phyloP scores from a whole-genome alignment of 768 basidiomycete genomes.

The Lentinula detonsa region DNA sequence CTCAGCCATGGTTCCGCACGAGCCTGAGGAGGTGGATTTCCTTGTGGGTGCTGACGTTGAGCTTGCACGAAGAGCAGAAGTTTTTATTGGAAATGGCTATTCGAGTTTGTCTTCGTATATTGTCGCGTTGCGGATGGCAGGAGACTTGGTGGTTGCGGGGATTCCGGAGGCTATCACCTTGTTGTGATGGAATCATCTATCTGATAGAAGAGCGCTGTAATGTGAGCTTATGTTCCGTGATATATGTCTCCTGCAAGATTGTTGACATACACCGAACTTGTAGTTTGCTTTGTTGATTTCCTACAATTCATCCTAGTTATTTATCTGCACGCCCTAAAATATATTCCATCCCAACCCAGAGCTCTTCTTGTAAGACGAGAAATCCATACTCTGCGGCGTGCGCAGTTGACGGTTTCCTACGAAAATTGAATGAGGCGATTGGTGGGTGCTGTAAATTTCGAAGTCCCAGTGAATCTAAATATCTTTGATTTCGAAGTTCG shows the following conservation, averaged over 20 bases:
- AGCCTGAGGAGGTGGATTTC: constrained; percentile 36
- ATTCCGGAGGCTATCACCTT: not conserved
- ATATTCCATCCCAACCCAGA: not conserved
- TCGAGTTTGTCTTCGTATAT: constrained; percentile 41
- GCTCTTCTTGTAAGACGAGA: too few species aligned
- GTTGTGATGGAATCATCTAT: not conserved
- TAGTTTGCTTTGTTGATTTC: not conserved
- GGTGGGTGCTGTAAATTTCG: too few species aligned
- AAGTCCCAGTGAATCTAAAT: not conserved
- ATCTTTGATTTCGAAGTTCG: not conserved
- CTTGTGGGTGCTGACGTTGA: constrained; percentile 35
- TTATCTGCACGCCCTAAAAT: not conserved
- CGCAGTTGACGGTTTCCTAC: too few species aligned
- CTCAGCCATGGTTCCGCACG: constrained; percentile 29
- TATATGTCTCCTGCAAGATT: not conserved
- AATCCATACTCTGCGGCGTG: too few species aligned
- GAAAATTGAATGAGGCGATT: too few species aligned
- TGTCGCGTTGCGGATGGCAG: constrained; percentile 33
- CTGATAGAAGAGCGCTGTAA: not conserved
- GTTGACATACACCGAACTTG: not conserved
- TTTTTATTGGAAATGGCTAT: constrained; percentile 43
- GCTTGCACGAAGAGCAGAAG: constrained; percentile 33
- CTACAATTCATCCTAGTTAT: not conserved
- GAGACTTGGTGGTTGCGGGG: constrained; percentile 8
- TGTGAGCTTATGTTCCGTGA: not conserved